A percentile compares a stretch with the other conserved stretches of the same genome.
Conservation (phyloP, 352 stramenopile genomes). For the Phytophthora macrochlamydospora region DNA sequence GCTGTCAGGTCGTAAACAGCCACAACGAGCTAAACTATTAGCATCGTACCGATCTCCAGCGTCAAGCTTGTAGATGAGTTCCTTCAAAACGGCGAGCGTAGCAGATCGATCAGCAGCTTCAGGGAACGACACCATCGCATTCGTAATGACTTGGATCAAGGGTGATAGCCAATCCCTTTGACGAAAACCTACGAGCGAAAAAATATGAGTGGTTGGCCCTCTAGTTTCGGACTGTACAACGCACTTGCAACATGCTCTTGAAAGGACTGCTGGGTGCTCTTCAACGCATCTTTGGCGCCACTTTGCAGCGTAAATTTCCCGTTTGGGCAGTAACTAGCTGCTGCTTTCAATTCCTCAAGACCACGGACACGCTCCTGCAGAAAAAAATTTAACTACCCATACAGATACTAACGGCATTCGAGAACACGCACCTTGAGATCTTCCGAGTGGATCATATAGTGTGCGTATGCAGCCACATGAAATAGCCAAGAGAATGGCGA, state of each 20-base stretch:
- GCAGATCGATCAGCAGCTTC: conserved; percentile 45
- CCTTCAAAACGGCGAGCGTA: conserved; percentile 41
- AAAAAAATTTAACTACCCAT: neutral
- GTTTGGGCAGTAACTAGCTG: conserved; percentile 17
- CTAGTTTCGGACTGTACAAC: neutral
- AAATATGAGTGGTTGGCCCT: neutral
- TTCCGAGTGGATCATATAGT: conserved; percentile 47
- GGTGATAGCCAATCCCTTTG: conserved; percentile 59
- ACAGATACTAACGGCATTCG: no score
- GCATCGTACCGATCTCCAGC: conserved; percentile 39
- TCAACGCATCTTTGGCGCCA: neutral
- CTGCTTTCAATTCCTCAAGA: conserved; percentile 33
- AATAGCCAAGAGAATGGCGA: conserved; percentile 58
- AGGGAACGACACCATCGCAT: conserved; percentile 71
- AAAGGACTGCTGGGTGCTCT: conserved; percentile 20
- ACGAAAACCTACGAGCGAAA: conserved; percentile 34
- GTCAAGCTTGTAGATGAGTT: conserved; percentile 43
- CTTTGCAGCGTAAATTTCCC: conserved; percentile 19
- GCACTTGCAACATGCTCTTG: conserved; percentile 20
- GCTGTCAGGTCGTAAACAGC: neutral
- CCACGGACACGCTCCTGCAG: conserved; percentile 37
- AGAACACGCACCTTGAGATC: conserved; percentile 30
- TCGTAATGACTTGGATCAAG: conserved; percentile 66
- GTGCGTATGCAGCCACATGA: conserved; percentile 39
- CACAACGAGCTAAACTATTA: neutral